phyloP scores from a whole-genome alignment of 176 grass and related monocot species.

The Stipa capillata region DNA sequence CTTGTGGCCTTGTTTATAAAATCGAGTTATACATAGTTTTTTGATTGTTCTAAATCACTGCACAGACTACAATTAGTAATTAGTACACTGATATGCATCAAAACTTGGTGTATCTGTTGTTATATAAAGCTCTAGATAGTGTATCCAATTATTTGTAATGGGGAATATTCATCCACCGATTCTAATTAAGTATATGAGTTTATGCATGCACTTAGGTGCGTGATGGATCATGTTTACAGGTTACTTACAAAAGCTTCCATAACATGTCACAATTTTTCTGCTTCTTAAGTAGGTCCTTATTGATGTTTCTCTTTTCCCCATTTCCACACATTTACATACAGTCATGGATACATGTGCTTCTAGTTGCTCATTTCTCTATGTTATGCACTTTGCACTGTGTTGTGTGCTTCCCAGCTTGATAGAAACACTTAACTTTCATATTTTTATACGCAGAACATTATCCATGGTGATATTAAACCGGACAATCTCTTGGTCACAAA shows the following conservation, averaged over 20 bases:
- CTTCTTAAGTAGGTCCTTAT: neutral
- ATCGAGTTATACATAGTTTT: neutral
- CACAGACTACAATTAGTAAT: neutral
- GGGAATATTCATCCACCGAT: neutral
- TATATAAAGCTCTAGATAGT: neutral
- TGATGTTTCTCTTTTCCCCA: neutral
- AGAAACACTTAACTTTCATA: neutral
- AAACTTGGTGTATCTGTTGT: neutral
- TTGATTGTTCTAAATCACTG: too few species aligned
- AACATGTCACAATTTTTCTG: neutral
- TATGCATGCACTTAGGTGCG: neutral
- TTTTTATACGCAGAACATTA: conserved; percentile 56
- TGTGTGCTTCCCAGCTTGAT: neutral
- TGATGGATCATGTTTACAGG: neutral
- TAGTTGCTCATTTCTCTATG: neutral
- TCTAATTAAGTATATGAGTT: neutral
- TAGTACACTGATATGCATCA: neutral
- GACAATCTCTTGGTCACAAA: conserved; percentile 87
- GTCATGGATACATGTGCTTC: neutral
- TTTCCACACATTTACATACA: neutral
- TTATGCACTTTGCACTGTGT: conserved; percentile 5
- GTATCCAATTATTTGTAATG: neutral
- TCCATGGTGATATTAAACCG: conserved; percentile 89
- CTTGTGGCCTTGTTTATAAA: neutral
- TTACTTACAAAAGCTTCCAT: neutral